phyloP scores from a whole-genome alignment of 2,329 filamentous ascomycete species.

The Fusarium irregulare region DNA sequence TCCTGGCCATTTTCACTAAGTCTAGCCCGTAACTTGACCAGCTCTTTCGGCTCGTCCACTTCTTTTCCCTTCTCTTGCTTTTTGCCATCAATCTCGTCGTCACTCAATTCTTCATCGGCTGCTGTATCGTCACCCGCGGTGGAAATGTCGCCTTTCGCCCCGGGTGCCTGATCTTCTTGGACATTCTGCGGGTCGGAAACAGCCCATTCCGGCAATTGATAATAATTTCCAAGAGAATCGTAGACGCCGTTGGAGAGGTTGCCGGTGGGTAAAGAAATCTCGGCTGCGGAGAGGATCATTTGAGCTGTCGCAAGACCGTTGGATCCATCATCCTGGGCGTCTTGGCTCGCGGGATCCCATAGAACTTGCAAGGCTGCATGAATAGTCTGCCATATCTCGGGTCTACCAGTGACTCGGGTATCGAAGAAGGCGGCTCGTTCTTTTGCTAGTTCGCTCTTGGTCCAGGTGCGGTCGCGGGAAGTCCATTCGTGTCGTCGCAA shows the following conservation, averaged over 20 bases:
- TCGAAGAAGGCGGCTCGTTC: constrained; percentile 91
- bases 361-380: constrained; percentile 75
- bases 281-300: constrained; percentile 81
- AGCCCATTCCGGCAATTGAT: constrained; percentile 74
- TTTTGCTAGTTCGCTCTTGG: constrained; percentile 71
- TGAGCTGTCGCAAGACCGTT: constrained; percentile 75
- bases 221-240: constrained; percentile 76
- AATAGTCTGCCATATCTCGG: constrained; percentile 85
- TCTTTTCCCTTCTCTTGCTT: constrained; percentile 71
- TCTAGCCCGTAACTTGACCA: constrained; percentile 69
- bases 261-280: constrained; percentile 78
- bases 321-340: constrained; percentile 51
- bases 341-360: constrained; percentile 64
- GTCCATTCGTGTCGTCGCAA: constrained; percentile 74
- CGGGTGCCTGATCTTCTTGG: constrained; percentile 53
- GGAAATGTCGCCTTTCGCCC: constrained; percentile 51
- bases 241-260: constrained; percentile 78
- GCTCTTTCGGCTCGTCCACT: constrained; percentile 63
- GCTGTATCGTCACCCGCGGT: constrained; percentile 51
- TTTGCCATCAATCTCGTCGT: constrained; percentile 53
- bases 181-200: constrained; percentile 73
- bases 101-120: constrained; percentile 56
- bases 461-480: constrained; percentile 74
- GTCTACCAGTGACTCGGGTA: constrained; percentile 80
- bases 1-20: constrained; percentile 76